Evolutionary conservation across 148 eudicot species (phyloP).

Genomic region (Camellia sinensis): DNA sequence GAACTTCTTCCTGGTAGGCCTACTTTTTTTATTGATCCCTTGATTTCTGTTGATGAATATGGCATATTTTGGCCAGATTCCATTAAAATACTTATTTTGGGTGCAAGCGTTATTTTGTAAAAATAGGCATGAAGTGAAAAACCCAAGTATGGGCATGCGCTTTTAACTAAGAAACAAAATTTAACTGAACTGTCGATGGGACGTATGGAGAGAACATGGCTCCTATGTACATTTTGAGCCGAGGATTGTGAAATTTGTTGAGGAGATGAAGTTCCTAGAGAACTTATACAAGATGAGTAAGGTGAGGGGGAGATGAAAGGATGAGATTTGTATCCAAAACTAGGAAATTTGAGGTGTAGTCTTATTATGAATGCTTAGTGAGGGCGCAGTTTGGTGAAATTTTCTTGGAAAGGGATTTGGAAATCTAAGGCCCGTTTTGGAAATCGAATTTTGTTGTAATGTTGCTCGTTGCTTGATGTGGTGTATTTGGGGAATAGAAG

Average conservation of each 20-base stretch:
- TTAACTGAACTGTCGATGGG: too few relatives aligned
- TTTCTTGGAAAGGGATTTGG: not conserved
- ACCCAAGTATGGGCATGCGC: not conserved
- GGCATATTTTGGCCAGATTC: not conserved
- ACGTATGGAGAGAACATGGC: not conserved
- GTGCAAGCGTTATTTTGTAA: not conserved
- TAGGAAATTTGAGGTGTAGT: not conserved
- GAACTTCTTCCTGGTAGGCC: conserved; percentile 88
- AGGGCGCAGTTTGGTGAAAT: not conserved
- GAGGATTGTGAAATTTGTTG: not conserved
- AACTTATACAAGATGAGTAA: not conserved
- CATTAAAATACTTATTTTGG: not conserved
- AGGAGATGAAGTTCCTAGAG: too few relatives aligned
- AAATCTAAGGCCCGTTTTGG: not conserved
- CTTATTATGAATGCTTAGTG: not conserved
- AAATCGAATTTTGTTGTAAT: not conserved
- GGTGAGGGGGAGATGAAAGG: not conserved
- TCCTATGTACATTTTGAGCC: not conserved
- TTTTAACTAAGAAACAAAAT: too few relatives aligned
- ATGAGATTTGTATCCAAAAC: not conserved
- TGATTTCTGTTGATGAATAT: not conserved
- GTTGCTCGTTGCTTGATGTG: not conserved
- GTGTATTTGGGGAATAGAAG: not conserved
- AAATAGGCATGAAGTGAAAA: not conserved
- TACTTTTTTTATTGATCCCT: not conserved